phyloP scores from a whole-genome alignment of 257 asterid species.

The Gentiana dahurica region DNA sequence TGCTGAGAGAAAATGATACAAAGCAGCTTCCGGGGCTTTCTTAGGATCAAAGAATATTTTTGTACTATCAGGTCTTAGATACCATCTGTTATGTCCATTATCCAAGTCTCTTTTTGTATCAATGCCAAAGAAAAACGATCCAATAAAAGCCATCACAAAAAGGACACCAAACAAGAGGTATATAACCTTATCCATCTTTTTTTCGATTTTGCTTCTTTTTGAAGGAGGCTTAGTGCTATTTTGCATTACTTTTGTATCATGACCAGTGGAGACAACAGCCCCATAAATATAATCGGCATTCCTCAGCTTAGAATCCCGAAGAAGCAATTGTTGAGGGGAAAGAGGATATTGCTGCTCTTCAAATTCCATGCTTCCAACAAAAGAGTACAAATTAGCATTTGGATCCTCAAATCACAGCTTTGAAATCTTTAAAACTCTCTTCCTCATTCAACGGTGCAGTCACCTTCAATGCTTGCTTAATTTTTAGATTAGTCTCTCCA shows the following conservation, averaged over 20 bases:
- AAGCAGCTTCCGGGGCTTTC: constrained; percentile 66
- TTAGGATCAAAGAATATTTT: constrained; percentile 57
- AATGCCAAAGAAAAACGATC: constrained; percentile 73
- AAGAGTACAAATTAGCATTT: constrained; percentile 71
- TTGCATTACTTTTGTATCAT: constrained; percentile 85
- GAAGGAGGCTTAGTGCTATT: constrained; percentile 88
- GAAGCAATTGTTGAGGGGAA: constrained; percentile 75
- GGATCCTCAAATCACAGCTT: constrained; percentile 77
- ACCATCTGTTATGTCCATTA: constrained; percentile 65
- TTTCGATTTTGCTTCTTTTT: constrained; percentile 84
- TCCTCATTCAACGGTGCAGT: constrained; percentile 54
- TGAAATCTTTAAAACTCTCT: constrained; percentile 31
- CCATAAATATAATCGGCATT: constrained; percentile 73
- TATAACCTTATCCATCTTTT: constrained; percentile 75
- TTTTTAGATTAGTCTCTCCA: constrained; percentile 87
- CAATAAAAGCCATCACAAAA: constrained; percentile 45
- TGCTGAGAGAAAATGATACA: constrained; percentile 65
- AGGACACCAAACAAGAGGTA: constrained; percentile 63
- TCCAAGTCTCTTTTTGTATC: constrained; percentile 49
- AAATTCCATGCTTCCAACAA: constrained; percentile 68
- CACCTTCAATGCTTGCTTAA: constrained; percentile 64
- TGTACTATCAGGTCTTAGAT: constrained; percentile 42
- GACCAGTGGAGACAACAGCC: constrained; percentile 82
- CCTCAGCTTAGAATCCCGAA: constrained; percentile 72
- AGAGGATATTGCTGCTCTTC: constrained; percentile 54